Evolutionary conservation across 768 basidiomycete genomes (phyloP).

Genomic region (Termitomyces bulborhizus): DNA sequence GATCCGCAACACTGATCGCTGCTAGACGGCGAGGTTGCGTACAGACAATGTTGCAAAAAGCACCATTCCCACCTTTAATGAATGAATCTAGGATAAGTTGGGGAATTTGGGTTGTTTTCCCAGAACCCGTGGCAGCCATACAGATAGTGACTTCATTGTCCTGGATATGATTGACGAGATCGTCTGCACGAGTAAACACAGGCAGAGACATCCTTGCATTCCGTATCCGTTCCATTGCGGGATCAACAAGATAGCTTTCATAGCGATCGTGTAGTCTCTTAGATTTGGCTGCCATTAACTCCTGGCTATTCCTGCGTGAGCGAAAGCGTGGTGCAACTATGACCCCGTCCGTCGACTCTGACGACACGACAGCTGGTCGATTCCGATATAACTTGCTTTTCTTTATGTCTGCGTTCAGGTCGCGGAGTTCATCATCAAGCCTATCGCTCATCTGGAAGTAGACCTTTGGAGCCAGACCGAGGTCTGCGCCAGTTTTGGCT

Average conservation of each 20-base stretch:
- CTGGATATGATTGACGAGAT: conserved; percentile 63
- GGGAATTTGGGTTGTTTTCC: conserved; percentile 93
- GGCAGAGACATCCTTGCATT: conserved; percentile 63
- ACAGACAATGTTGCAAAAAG: conserved; percentile 83
- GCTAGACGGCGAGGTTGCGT: conserved; percentile 92
- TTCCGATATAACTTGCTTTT: conserved; percentile 61
- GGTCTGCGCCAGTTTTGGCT: conserved; percentile 56
- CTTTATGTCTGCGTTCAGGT: conserved; percentile 62
- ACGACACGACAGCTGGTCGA: conserved; percentile 34
- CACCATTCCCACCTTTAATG: conserved; percentile 74
- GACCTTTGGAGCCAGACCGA: conserved; percentile 68
- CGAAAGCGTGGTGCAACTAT: conserved; percentile 1
- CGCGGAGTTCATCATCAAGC: conserved; percentile 65
- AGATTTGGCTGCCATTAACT: conserved; percentile 46
- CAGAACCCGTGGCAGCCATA: conserved; percentile 88
- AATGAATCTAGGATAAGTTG: conserved; percentile 86
- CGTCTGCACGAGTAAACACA: conserved; percentile 60
- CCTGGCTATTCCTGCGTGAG: conserved; percentile 19
- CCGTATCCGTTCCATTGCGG: conserved; percentile 61
- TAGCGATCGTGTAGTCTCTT: conserved; percentile 45
- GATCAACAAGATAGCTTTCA: conserved; percentile 54
- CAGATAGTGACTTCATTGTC: conserved; percentile 82
- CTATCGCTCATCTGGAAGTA: conserved; percentile 55
- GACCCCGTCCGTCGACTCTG: background rate
- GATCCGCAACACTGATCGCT: conserved; percentile 86